Percentiles rank a stretch among this genome's conserved stretches.
These are phyloP conservation scores for Rhizophora apiculata DNA, from an alignment of 345 rosid species.

Conservation along the genomic window DNA sequence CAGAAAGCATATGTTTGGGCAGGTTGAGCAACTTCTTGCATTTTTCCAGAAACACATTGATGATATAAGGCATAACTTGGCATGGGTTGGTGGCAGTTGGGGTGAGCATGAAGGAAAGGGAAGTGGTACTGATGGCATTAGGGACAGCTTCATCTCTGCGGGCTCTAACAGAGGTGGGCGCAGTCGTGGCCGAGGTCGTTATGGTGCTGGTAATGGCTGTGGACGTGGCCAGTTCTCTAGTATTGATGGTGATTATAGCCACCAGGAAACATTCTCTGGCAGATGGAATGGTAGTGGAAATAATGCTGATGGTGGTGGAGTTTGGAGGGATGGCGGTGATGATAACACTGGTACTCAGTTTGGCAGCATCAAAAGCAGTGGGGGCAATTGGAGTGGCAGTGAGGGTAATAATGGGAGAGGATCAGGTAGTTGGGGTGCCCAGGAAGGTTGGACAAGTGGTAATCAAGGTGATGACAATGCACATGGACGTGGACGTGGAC, in stretches of 20 bases:
- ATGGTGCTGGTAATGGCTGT: neutral
- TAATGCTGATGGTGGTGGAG: too few species aligned
- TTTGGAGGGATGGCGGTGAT: too few species aligned
- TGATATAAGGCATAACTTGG: neutral
- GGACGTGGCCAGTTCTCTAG: neutral
- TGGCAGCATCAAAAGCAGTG: too few species aligned
- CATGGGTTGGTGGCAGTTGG: constrained; percentile 2
- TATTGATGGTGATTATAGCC: neutral
- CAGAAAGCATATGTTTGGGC: constrained; percentile 5
- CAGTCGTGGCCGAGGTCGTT: neutral
- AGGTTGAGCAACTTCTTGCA: constrained; percentile 10
- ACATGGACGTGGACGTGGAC: constrained; percentile 4
- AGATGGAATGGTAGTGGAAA: neutral
- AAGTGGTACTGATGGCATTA: neutral
- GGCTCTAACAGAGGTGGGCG: neutral
- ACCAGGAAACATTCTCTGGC: neutral
- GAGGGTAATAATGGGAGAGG: too few species aligned
- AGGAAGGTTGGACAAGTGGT: too few species aligned
- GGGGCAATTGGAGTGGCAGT: too few species aligned
- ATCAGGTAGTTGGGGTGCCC: too few species aligned
- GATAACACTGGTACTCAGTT: too few species aligned
- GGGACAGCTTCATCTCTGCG: neutral
- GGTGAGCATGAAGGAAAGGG: neutral
- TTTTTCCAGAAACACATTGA: constrained; percentile 17
- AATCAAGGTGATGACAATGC: neutral